These are phyloP conservation scores for Immersiella caudata DNA, from an alignment of 495 filamentous ascomycete species.

Conservation along the genomic window DNA sequence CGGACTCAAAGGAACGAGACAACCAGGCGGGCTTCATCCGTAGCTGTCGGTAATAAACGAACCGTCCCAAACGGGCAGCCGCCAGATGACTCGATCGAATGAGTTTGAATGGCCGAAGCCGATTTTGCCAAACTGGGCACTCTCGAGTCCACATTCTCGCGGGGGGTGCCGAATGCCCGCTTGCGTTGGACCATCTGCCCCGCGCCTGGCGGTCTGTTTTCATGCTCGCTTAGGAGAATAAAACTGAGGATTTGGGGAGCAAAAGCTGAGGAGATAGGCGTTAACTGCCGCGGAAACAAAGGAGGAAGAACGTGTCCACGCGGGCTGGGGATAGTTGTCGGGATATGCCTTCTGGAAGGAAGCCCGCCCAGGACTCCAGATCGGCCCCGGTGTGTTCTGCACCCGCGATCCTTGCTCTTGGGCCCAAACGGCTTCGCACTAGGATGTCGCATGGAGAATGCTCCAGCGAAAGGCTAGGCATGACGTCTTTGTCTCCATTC, in stretches of 20 bases:
- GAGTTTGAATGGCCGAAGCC: background rate
- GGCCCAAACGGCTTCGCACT: background rate
- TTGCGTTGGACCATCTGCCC: background rate
- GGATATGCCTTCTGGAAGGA: background rate
- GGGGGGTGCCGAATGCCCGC: background rate
- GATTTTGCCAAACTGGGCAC: conserved; percentile 6
- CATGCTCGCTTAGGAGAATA: background rate
- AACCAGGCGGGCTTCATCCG: background rate
- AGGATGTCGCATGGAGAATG: conserved; percentile 5
- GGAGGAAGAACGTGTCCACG: background rate
- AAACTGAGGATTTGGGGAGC: background rate
- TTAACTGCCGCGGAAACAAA: background rate
- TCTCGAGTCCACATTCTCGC: background rate
- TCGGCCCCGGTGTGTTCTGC: background rate
- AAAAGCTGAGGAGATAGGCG: background rate
- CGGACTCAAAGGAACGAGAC: background rate
- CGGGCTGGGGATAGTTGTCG: background rate
- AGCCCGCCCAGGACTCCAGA: background rate
- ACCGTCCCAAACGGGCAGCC: conserved; percentile 12
- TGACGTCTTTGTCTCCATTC: conserved; percentile 7
- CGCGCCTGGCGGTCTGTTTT: background rate
- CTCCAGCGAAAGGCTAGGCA: background rate
- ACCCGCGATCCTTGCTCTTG: background rate
- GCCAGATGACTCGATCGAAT: conserved; percentile 8
- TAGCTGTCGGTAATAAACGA: background rate